These are phyloP conservation scores for Collybiopsis confluens DNA, from an alignment of 768 basidiomycete species.

Conservation along the genomic window DNA sequence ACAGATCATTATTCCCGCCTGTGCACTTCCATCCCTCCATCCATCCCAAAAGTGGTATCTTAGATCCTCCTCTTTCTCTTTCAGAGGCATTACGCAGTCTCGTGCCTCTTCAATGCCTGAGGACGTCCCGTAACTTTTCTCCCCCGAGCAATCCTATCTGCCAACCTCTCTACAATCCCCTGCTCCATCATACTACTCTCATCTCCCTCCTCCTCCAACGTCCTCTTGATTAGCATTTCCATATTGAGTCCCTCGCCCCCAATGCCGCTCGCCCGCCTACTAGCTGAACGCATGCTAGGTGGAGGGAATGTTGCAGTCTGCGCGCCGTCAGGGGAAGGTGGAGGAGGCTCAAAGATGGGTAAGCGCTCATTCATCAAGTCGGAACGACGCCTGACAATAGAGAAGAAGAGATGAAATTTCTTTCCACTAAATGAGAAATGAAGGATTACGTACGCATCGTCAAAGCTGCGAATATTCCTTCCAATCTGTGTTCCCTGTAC, in stretches of 20 bases:
- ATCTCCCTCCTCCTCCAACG: conserved; percentile 55
- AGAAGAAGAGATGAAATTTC: not conserved
- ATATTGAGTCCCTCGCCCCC: conserved; percentile 45
- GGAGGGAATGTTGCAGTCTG: conserved; percentile 47
- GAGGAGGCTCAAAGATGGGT: conserved; percentile 44
- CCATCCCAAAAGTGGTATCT: too few relatives aligned
- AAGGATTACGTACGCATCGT: conserved; percentile 61
- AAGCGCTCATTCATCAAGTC: conserved; percentile 75
- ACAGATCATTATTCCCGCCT: too few relatives aligned
- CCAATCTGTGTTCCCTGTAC: conserved; percentile 59
- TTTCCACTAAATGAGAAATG: conserved; percentile 1
- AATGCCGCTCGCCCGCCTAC: conserved; percentile 27
- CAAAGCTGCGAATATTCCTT: conserved; percentile 65
- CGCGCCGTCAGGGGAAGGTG: not conserved
- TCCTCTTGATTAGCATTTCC: conserved; percentile 62
- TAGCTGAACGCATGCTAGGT: conserved; percentile 53
- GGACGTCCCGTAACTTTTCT: conserved; percentile 42
- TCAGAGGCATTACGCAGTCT: conserved; percentile 42
- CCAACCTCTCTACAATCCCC: conserved; percentile 54
- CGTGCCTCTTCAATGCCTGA: conserved; percentile 57
- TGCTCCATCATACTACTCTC: conserved; percentile 23
- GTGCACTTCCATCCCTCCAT: too few relatives aligned
- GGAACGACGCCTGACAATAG: conserved; percentile 53
- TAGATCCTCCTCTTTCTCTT: too few relatives aligned
- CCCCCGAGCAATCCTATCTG: conserved; percentile 57